A percentile compares a stretch with the other conserved stretches of the same genome.
Evolutionary conservation across 495 filamentous ascomycete species (phyloP).

Genomic region (Niebla homalea): DNA sequence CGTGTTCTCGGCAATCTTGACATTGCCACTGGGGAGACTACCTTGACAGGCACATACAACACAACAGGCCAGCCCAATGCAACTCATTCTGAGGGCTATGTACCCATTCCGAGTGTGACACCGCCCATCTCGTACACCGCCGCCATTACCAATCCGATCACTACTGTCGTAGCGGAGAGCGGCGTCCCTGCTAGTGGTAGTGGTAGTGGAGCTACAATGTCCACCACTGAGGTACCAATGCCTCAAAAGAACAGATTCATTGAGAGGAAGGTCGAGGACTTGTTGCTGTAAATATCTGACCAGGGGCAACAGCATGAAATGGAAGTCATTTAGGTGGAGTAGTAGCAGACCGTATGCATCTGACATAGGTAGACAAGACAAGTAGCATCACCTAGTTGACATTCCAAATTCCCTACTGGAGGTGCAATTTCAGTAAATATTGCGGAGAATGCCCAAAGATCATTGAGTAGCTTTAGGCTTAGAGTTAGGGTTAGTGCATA

Average conservation of each 20-base stretch:
- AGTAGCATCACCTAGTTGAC: no score
- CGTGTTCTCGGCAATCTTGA: slow-evolving; percentile 20
- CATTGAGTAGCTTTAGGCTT: no score
- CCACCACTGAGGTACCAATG: slow-evolving; percentile 8
- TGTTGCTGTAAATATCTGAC: slow-evolving; percentile 6
- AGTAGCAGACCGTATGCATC: no score
- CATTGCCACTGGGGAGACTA: slow-evolving; percentile 19
- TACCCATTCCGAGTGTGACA: slow-evolving; percentile 26
- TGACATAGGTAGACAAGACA: no score
- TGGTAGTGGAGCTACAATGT: slow-evolving; percentile 9
- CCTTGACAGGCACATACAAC: slow-evolving; percentile 30
- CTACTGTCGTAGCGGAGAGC: slow-evolving; percentile 2
- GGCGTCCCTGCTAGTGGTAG: neutral
- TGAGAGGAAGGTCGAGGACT: slow-evolving; percentile 6
- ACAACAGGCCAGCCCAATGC: slow-evolving; percentile 34
- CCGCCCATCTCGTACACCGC: slow-evolving; percentile 1
- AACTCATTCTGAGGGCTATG: slow-evolving; percentile 45
- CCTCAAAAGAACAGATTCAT: slow-evolving; percentile 6
- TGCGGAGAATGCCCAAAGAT: no score
- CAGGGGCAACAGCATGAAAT: neutral
- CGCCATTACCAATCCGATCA: slow-evolving; percentile 7
- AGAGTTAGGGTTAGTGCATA: no score
- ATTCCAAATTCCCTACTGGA: no score
- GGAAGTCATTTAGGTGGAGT: no score
- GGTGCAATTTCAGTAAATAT: no score